Percentiles rank a stretch among this genome's conserved stretches.
Conservation (phyloP, 164 flowering plant species). For the Liquidambar formosana region DNA sequence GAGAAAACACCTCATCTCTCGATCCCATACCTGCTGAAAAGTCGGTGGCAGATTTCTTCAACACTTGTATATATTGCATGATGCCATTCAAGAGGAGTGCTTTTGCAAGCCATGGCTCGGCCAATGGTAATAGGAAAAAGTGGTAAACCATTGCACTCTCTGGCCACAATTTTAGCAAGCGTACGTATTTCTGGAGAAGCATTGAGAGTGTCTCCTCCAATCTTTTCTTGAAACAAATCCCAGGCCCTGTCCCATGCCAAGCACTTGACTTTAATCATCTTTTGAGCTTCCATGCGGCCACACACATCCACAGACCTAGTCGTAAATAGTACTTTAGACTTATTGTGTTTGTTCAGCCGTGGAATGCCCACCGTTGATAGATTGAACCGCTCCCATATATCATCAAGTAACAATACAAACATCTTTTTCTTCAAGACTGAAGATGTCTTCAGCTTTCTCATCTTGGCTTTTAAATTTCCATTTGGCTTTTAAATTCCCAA, state of each 20-base stretch:
- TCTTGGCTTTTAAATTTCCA: background rate
- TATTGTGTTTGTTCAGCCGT: background rate
- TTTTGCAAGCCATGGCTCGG: too few species aligned
- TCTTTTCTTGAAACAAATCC: too few species aligned
- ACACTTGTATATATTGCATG: background rate
- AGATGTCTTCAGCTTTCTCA: background rate
- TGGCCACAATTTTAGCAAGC: background rate
- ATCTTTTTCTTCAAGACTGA: background rate
- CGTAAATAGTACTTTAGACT: background rate
- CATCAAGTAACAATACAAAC: background rate
- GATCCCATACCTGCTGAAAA: background rate
- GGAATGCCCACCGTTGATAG: background rate
- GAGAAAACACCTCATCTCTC: background rate
- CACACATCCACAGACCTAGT: background rate
- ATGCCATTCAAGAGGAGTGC: slow-evolving; percentile 4
- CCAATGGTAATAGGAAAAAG: slow-evolving; percentile 15
- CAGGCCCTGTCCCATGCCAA: too few species aligned
- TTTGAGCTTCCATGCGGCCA: background rate
- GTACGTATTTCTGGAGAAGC: background rate
- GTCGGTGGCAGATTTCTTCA: too few species aligned
- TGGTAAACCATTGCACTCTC: slow-evolving; percentile 18
- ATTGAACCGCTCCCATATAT: background rate
- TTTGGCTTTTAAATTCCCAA: background rate
- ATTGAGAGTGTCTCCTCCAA: too few species aligned
- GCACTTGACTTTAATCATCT: background rate